Conservation (phyloP, 495 filamentous ascomycete genomes). For the Lepraria neglecta region DNA sequence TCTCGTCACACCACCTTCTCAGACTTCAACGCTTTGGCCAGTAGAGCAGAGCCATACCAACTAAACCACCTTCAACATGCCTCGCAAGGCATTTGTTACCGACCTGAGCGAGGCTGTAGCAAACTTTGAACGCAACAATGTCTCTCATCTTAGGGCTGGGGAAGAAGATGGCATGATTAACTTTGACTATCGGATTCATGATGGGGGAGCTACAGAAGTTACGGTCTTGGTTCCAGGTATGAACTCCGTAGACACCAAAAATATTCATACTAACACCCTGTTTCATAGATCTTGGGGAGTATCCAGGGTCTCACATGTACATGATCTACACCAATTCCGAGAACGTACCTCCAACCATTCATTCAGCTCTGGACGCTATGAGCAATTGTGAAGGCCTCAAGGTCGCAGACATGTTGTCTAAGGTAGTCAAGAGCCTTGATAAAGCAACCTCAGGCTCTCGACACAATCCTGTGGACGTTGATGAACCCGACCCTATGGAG, state of each 20-base stretch:
- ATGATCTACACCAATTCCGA: conserved; percentile 54
- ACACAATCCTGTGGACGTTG: conserved; percentile 17
- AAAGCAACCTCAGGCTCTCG: conserved; percentile 28
- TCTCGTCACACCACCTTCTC: too few species aligned
- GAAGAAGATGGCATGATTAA: conserved; percentile 58
- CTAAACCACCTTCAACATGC: conserved; percentile 41
- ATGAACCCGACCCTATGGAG: conserved; percentile 21
- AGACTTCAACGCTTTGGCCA: background rate
- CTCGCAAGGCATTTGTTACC: conserved; percentile 47
- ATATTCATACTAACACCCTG: background rate
- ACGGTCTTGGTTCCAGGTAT: conserved; percentile 51
- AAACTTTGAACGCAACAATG: conserved; percentile 32
- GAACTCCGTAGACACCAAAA: conserved; percentile 7
- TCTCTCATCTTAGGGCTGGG: conserved; percentile 47
- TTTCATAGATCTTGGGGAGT: conserved; percentile 52
- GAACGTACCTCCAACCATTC: conserved; percentile 41
- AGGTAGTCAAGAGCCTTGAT: conserved; percentile 38
- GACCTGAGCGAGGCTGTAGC: conserved; percentile 44
- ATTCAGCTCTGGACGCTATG: conserved; percentile 41
- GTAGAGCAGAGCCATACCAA: background rate
- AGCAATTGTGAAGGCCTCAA: conserved; percentile 29
- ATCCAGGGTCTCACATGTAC: conserved; percentile 56
- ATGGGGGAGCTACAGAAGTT: conserved; percentile 39
- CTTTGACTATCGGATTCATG: conserved; percentile 42
- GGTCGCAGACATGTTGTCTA: conserved; percentile 35